These are phyloP conservation scores for Paraurostyla sp. DNA, from an alignment of 73 alveolate species.

Conservation along the genomic window DNA sequence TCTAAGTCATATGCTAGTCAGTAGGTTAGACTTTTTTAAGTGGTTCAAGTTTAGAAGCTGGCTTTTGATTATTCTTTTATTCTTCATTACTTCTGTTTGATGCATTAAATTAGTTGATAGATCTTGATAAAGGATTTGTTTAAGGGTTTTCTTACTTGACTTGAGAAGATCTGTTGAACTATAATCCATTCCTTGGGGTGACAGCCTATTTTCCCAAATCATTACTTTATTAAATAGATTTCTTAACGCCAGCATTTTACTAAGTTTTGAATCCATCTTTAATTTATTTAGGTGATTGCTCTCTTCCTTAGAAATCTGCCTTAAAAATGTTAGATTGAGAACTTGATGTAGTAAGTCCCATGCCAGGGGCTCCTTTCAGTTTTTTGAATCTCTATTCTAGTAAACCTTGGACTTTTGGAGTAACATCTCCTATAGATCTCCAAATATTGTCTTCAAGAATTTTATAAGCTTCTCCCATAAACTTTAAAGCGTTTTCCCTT, in stretches of 20 bases:
- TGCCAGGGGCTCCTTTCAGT: background rate
- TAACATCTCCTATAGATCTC: conserved; percentile 64
- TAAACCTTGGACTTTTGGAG: conserved; percentile 72
- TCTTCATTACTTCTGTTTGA: conserved; percentile 21
- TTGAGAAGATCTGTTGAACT: background rate
- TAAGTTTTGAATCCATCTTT: background rate
- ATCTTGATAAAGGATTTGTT: too few species aligned
- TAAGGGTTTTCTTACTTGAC: too few species aligned
- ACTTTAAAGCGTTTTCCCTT: conserved; percentile 63
- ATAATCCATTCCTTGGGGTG: background rate
- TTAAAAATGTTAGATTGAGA: background rate
- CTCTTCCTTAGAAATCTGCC: conserved; percentile 10
- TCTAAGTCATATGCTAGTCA: background rate
- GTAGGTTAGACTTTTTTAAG: background rate
- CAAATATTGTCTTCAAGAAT: conserved; percentile 67
- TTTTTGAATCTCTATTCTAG: conserved; percentile 69
- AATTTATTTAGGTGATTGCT: conserved; percentile 8
- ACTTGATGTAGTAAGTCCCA: background rate
- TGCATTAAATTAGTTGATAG: background rate
- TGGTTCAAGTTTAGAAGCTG: too few species aligned
- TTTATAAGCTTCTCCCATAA: conserved; percentile 67
- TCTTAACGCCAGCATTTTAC: background rate
- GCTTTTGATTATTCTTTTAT: too few species aligned
- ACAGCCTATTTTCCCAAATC: background rate
- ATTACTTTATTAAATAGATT: background rate